Conservation (phyloP, 78 protist genomes). For the Speleostelium caveatum region DNA sequence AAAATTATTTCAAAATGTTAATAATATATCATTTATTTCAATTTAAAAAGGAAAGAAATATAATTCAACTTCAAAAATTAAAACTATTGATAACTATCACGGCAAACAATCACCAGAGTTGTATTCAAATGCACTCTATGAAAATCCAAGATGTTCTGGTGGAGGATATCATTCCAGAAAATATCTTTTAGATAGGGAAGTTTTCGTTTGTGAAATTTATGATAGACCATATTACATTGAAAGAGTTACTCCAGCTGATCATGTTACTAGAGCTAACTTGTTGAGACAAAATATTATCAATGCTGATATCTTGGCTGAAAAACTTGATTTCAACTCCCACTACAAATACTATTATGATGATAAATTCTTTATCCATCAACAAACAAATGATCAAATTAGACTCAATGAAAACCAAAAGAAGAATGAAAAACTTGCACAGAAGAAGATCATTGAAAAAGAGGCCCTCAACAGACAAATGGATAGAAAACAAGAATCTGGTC, state of each 20-base stretch:
- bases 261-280: constrained; percentile 5
- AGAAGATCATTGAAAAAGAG: constrained; percentile 1
- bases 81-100: background rate
- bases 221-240: constrained; percentile 69
- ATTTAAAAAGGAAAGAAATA: background rate
- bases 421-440: constrained; percentile 2
- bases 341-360: background rate
- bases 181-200: constrained; percentile 7
- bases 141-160: constrained; percentile 10
- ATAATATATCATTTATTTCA: background rate
- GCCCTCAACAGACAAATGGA: background rate
- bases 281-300: background rate
- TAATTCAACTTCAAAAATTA: background rate
- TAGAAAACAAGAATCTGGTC: background rate
- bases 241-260: constrained; percentile 6
- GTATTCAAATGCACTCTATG: constrained; percentile 36
- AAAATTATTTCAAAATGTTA: background rate
- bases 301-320: background rate
- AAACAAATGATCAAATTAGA: background rate
- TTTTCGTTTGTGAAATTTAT: constrained; percentile 2
- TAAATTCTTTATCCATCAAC: background rate
- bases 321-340: background rate
- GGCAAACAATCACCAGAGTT: constrained; percentile 11
- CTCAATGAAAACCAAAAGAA: background rate
- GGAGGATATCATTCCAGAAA: constrained; percentile 46